Conservation (phyloP, 2,329 filamentous ascomycete species). For the Ophiostoma sp. region DNA sequence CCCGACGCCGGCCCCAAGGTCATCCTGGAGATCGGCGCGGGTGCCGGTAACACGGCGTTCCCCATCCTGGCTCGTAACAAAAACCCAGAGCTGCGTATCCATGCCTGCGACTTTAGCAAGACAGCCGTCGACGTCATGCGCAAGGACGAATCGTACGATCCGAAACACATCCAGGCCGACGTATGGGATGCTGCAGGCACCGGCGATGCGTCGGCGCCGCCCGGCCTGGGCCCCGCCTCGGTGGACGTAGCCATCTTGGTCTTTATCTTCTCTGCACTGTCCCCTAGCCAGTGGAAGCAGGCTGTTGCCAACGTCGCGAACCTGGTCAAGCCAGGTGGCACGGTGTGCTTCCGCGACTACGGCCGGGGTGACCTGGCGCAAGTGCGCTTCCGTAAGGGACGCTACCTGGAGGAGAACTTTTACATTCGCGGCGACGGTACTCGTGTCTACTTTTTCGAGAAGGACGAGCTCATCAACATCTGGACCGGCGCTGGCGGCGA, state of each 20-base stretch:
- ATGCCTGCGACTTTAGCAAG: slow-evolving; percentile 95
- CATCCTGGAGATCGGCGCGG: slow-evolving; percentile 86
- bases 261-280: slow-evolving; percentile 92
- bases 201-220: slow-evolving; percentile 57
- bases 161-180: slow-evolving; percentile 67
- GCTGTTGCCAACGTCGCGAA: slow-evolving; percentile 76
- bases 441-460: slow-evolving; percentile 94
- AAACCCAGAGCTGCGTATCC: slow-evolving; percentile 74
- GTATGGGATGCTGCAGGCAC: slow-evolving; percentile 81
- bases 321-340: slow-evolving; percentile 85
- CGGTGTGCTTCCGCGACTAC: slow-evolving; percentile 93
- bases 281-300: slow-evolving; percentile 75
- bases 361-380: slow-evolving; percentile 92
- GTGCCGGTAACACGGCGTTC: slow-evolving; percentile 94
- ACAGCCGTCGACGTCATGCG: slow-evolving; percentile 92
- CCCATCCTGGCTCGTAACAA: slow-evolving; percentile 79
- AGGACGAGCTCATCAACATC: slow-evolving; percentile 71
- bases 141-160: slow-evolving; percentile 68
- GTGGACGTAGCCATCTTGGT: slow-evolving; percentile 93
- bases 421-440: slow-evolving; percentile 95
- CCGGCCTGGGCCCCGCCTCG: slow-evolving; percentile 66
- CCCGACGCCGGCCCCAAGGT: slow-evolving; percentile 63
- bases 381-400: slow-evolving; percentile 91
- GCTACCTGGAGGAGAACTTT: slow-evolving; percentile 94
- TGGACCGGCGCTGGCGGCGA: slow-evolving; percentile 52